Percentiles rank a stretch among this genome's conserved stretches.
These are phyloP conservation scores for Coniosporium uncinatum DNA, from an alignment of 2,329 filamentous ascomycete genomes.

Conservation along the genomic window DNA sequence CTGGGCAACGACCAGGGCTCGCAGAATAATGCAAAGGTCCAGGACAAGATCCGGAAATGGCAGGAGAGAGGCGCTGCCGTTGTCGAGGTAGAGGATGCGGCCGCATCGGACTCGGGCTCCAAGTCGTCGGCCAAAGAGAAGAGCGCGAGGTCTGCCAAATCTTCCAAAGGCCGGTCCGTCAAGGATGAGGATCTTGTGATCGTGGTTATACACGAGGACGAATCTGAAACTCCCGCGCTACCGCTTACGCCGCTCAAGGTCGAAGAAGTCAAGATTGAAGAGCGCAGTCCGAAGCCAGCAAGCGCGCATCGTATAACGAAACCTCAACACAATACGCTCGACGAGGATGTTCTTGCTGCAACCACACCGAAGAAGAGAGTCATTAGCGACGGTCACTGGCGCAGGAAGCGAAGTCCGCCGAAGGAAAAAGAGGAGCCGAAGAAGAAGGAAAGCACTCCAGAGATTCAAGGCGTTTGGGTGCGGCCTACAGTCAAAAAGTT, in stretches of 20 bases:
- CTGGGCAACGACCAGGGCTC: not conserved
- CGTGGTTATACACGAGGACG: constrained; percentile 9
- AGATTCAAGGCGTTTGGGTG: too few relatives aligned
- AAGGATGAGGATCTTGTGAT: constrained; percentile 4
- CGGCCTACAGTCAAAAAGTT: too few relatives aligned
- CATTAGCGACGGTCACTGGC: constrained; percentile 89
- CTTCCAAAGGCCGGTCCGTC: not conserved
- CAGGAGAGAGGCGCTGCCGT: constrained; percentile 71
- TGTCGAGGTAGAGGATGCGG: constrained; percentile 42
- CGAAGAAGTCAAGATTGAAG: not conserved
- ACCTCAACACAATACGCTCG: constrained; percentile 16
- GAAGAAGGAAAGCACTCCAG: not conserved
- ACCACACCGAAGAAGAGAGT: constrained; percentile 84
- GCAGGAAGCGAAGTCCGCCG: constrained; percentile 37
- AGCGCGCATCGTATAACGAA: constrained; percentile 11
- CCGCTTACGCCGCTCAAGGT: not conserved
- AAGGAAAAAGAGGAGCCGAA: not conserved
- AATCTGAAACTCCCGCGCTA: too few relatives aligned
- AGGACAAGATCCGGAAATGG: constrained; percentile 78
- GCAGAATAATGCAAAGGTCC: constrained; percentile 43
- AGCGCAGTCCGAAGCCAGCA: constrained; percentile 3
- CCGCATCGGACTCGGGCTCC: not conserved
- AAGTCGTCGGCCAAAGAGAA: constrained; percentile 3
- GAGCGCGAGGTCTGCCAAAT: constrained; percentile 9
- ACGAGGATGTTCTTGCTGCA: constrained; percentile 38